phyloP scores from a whole-genome alignment of 2,329 filamentous ascomycete genomes.

The Elsinoe ampelina region DNA sequence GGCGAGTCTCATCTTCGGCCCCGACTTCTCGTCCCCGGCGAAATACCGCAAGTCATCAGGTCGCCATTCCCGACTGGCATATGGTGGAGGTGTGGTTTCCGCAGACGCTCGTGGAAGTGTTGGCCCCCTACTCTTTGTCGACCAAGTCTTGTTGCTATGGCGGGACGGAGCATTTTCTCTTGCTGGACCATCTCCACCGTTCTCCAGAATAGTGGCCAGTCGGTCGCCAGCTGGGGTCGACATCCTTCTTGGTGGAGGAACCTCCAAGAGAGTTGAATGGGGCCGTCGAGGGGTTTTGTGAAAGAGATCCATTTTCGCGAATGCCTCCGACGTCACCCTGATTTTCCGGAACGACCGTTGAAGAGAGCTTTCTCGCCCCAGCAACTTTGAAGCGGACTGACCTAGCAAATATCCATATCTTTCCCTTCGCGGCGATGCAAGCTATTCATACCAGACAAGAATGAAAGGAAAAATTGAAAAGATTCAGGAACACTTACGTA shows the following conservation, averaged over 20 bases:
- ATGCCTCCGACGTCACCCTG: neutral
- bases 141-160: conserved; percentile 2
- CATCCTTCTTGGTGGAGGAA: conserved; percentile 31
- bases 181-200: conserved; percentile 13
- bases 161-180: conserved; percentile 1
- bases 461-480: neutral
- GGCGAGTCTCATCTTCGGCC: neutral
- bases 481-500: neutral
- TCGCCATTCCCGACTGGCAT: conserved; percentile 10
- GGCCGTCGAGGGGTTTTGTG: conserved; percentile 10
- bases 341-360: neutral
- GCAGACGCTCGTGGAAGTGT: conserved; percentile 6
- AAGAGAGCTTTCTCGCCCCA: neutral
- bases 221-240: conserved; percentile 34
- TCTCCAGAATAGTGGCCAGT: conserved; percentile 34
- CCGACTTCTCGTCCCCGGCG: neutral
- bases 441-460: neutral
- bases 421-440: neutral
- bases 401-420: neutral
- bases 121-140: neutral
- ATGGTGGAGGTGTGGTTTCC: conserved; percentile 16
- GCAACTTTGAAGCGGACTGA: neutral
- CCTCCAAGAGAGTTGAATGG: conserved; percentile 9
- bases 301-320: conserved; percentile 14
- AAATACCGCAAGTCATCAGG: conserved; percentile 2